phyloP scores from a whole-genome alignment of 139 green algal species.

The Chlorella ohadii region DNA sequence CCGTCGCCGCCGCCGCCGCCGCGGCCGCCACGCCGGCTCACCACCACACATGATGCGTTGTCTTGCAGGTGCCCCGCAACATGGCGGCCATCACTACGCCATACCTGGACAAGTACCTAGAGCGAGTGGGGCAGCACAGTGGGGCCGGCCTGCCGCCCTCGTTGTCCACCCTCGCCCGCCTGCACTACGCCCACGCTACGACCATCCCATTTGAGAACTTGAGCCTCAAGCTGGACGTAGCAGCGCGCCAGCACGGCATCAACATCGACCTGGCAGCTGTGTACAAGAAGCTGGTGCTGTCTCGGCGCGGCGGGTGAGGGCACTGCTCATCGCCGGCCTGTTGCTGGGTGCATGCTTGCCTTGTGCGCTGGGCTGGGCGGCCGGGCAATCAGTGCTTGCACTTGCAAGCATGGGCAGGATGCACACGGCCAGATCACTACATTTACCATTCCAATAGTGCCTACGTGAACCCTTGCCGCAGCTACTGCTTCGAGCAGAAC shows the following conservation, averaged over 20 bases:
- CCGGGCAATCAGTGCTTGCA: too few species aligned
- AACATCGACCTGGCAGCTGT: neutral
- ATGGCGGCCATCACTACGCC: neutral
- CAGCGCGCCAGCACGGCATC: neutral
- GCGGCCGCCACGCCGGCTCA: too few species aligned
- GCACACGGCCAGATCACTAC: too few species aligned
- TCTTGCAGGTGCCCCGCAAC: neutral
- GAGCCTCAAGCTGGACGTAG: neutral
- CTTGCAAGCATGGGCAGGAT: too few species aligned
- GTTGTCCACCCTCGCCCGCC: neutral
- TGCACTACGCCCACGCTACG: neutral
- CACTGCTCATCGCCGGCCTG: too few species aligned
- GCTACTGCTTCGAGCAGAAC: conserved; percentile 25
- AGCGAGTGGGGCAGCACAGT: neutral
- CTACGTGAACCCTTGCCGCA: too few species aligned
- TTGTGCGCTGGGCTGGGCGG: too few species aligned
- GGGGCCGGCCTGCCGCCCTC: neutral
- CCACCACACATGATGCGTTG: too few species aligned
- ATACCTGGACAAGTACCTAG: neutral
- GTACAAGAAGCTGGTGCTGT: conserved; percentile 1
- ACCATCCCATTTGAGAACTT: conserved; percentile 3
- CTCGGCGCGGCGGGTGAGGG: neutral
- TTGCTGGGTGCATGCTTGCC: too few species aligned
- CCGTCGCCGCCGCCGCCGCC: too few species aligned
- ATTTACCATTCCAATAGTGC: too few species aligned